Evolutionary conservation across 164 flowering plant genomes (phyloP).

Genomic region (Paratinospora sagittata): DNA sequence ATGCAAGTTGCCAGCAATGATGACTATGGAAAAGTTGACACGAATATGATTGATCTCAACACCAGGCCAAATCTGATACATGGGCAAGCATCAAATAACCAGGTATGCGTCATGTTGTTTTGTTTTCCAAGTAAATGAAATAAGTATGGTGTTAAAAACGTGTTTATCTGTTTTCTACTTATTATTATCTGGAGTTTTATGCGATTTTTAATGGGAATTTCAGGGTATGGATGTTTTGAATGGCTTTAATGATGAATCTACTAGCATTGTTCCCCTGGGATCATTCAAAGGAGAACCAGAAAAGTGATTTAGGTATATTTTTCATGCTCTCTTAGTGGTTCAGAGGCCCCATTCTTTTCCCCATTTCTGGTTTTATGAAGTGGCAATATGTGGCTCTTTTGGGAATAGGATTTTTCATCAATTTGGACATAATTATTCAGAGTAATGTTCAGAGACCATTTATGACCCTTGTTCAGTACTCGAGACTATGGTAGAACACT

Average conservation of each 20-base stretch:
- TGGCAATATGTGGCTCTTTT: neutral
- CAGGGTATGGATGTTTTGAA: slow-evolving; percentile 36
- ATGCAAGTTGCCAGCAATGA: slow-evolving; percentile 26
- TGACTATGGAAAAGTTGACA: slow-evolving; percentile 37
- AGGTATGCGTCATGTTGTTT: slow-evolving; percentile 34
- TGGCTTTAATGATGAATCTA: slow-evolving; percentile 39
- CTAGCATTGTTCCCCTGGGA: slow-evolving; percentile 44
- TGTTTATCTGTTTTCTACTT: neutral
- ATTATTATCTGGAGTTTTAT: no score
- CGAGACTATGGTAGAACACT: neutral
- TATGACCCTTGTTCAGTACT: neutral
- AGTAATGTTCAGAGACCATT: neutral
- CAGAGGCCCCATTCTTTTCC: neutral
- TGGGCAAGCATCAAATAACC: slow-evolving; percentile 54
- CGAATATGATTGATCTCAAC: slow-evolving; percentile 71
- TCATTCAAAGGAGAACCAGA: slow-evolving; percentile 35
- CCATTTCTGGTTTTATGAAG: neutral
- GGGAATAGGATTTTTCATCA: slow-evolving; percentile 2
- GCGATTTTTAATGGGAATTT: slow-evolving; percentile 4
- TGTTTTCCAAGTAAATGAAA: neutral
- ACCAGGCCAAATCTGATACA: slow-evolving; percentile 47
- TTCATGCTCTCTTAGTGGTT: slow-evolving; percentile 3
- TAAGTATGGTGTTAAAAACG: neutral
- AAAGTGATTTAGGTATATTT: slow-evolving; percentile 13
- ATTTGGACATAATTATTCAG: neutral